These are phyloP conservation scores for Diaporthe citriasiana DNA, from an alignment of 2,329 filamentous ascomycete species.

Conservation along the genomic window DNA sequence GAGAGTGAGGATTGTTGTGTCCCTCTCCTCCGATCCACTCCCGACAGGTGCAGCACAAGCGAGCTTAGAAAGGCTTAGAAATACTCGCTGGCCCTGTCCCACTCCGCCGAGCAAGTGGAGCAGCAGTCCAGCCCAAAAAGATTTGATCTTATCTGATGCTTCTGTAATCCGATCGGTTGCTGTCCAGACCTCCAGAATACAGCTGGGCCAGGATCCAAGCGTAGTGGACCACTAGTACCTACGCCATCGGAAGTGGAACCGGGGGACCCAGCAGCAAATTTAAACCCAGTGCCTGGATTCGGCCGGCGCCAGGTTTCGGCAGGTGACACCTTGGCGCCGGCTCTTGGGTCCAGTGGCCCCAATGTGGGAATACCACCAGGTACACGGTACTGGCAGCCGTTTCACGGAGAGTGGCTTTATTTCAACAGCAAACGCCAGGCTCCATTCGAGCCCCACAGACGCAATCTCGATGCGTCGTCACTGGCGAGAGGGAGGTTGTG, in stretches of 20 bases:
- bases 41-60: neutral
- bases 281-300: conserved; percentile 1
- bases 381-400: conserved; percentile 13
- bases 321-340: conserved; percentile 26
- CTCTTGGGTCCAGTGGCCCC: neutral
- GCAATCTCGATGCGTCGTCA: conserved; percentile 20
- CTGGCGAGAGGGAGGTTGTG: neutral
- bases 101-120: conserved; percentile 8
- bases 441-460: neutral
- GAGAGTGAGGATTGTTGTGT: neutral
- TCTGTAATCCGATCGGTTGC: neutral
- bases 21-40: neutral
- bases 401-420: conserved; percentile 30
- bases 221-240: too few relatives aligned
- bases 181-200: neutral
- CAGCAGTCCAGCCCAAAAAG: neutral
- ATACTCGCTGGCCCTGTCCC: neutral
- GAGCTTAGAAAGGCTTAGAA: conserved; percentile 4
- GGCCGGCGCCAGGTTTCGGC: conserved; percentile 9
- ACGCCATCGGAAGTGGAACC: conserved; percentile 21
- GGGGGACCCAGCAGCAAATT: neutral
- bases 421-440: conserved; percentile 29
- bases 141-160: conserved; percentile 33
- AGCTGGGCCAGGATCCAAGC: too few relatives aligned
- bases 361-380: neutral